Evolutionary conservation across 495 filamentous ascomycete species (phyloP), one percentile per base, ranked within the genome.

Genomic region (Coniosporium apollinis): DNA sequence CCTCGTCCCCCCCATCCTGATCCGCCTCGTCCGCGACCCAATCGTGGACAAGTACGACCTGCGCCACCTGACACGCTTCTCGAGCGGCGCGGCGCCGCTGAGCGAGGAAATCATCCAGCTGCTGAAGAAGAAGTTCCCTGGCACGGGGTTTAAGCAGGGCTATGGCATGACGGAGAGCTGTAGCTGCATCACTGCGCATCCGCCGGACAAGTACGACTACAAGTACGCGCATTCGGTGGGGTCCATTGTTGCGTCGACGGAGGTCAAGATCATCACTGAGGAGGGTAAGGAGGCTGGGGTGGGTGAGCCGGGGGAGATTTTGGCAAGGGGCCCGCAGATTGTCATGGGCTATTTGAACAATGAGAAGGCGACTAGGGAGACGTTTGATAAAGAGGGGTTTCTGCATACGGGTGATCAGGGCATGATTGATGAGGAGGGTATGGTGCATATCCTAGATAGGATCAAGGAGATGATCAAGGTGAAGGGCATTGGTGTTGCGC

Each of bases 381-480:
- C 73, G 0, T 69, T 78, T 36, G 72, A 73, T 34, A 39, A 44
- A 0, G 69, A 74, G 3, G 68, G 72, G 0, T 81, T 59, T 51
- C 52, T 82, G 39, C 69, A 71, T 26, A 80, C 77, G 0, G 76
- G 77, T 0, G 77, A 82, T 26, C 65, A 75, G n/a, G 77, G 70
- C 10, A 51, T 57, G 16, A 61, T 76, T 15, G 64, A 70, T 38
- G 40, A 50, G 7, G 45, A 58, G 20, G 75, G 76, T 14, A 67
- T 79, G 42, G 56, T 85, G 32, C 60, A 66, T 16, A 83, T 89
- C 32, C 74, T 71, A 1, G 82, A 84, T 32, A 64, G 82, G 0
- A 74, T 86, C 37, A 82, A 82, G 59, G 76, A 81, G 55, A 65
- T 81, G 60, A 79, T 82, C 50, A 81, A 82, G 49, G 76, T 81